Conservation (phyloP, 768 basidiomycete genomes). For the Lactarius evosmus region DNA sequence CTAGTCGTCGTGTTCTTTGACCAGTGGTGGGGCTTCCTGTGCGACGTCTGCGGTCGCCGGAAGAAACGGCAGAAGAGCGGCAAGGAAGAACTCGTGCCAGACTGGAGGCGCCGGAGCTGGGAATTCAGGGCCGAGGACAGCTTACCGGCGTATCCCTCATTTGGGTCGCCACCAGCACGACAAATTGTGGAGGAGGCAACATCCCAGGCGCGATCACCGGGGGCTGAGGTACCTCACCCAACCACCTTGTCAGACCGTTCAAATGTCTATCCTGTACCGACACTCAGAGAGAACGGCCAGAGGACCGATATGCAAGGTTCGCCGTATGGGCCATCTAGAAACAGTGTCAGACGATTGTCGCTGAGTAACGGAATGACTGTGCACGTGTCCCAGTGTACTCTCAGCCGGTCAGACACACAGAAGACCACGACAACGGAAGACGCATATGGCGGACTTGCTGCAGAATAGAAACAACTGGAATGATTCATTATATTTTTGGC, state of each 20-base stretch:
- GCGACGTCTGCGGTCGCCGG: conserved; percentile 45
- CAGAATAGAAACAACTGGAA: not conserved
- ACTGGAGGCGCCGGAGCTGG: conserved; percentile 63
- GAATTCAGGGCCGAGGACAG: conserved; percentile 38
- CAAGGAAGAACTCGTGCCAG: conserved; percentile 57
- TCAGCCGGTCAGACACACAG: conserved; percentile 3
- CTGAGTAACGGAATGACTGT: conserved; percentile 2
- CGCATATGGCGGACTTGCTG: conserved; percentile 24
- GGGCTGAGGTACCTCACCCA: not conserved
- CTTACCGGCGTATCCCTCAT: conserved; percentile 34
- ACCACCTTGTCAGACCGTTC: not conserved
- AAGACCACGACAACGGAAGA: conserved; percentile 14
- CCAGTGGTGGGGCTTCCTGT: conserved; percentile 61
- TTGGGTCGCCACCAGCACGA: conserved; percentile 27
- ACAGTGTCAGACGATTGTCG: not conserved
- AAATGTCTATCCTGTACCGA: not conserved
- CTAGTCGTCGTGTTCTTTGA: conserved; percentile 67
- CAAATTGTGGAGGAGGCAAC: conserved; percentile 13
- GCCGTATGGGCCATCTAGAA: conserved; percentile 1
- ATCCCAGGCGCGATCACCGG: not conserved
- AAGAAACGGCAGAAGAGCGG: conserved; percentile 31
- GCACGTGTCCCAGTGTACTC: conserved; percentile 11
- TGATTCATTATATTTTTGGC: not conserved
- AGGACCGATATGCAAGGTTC: not conserved
- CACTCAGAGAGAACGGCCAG: not conserved